phyloP scores from a whole-genome alignment of 2,329 filamentous ascomycete species.

The Paracoccidioides lutzii region DNA sequence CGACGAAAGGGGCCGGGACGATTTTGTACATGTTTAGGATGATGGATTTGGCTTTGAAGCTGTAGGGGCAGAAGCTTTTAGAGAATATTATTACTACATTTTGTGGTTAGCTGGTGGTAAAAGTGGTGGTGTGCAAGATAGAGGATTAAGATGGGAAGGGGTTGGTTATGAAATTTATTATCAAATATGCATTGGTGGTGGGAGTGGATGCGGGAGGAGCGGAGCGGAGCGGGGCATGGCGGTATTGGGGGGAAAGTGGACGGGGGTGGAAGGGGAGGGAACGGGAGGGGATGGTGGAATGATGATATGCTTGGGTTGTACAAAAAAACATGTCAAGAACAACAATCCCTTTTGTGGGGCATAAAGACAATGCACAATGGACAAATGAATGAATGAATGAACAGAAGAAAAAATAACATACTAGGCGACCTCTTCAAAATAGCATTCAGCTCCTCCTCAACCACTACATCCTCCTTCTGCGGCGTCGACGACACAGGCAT shows the following conservation, averaged over 20 bases:
- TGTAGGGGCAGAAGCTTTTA: slow-evolving; percentile 83
- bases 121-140: background rate
- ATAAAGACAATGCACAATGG: slow-evolving; percentile 4
- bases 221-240: too few species aligned
- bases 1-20: slow-evolving; percentile 67
- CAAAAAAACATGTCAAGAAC: too few species aligned
- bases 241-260: too few species aligned
- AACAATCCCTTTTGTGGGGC: background rate
- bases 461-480: slow-evolving; percentile 23
- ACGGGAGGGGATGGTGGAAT: too few species aligned
- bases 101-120: background rate
- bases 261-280: too few species aligned
- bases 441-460: slow-evolving; percentile 57
- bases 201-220: too few species aligned
- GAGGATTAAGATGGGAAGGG: background rate
- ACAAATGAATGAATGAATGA: background rate
- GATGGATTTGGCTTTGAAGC: slow-evolving; percentile 70
- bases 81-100: slow-evolving; percentile 80
- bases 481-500: slow-evolving; percentile 26
- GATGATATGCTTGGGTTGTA: too few species aligned
- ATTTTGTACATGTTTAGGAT: slow-evolving; percentile 77
- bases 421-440: slow-evolving; percentile 78
- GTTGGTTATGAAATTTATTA: background rate
- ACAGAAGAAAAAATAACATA: slow-evolving; percentile 34
- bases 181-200: too few species aligned